Conservation (phyloP, 2,329 filamentous ascomycete species). For the Colletotrichum destructivum region DNA sequence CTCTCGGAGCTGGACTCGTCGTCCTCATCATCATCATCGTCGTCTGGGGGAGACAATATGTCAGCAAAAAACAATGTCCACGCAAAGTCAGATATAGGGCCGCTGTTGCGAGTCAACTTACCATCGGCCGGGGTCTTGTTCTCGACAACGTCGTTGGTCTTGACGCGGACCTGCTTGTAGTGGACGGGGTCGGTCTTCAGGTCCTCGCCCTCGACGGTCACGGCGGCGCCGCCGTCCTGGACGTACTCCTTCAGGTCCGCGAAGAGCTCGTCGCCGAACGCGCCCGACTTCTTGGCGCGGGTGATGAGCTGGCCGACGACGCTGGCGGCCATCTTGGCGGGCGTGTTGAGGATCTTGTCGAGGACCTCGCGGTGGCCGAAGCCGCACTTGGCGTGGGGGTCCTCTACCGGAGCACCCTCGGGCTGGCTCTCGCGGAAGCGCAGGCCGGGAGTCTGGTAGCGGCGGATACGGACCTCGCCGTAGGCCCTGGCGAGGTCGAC, state of each 20-base stretch:
- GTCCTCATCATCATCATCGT: slow-evolving; percentile 36
- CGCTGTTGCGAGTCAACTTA: neutral
- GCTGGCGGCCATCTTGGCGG: slow-evolving; percentile 33
- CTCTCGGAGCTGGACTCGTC: slow-evolving; percentile 39
- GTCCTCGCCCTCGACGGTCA: slow-evolving; percentile 32
- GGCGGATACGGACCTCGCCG: slow-evolving; percentile 37
- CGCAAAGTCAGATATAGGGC: too few species aligned
- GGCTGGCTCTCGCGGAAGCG: slow-evolving; percentile 32
- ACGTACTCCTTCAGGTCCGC: slow-evolving; percentile 37
- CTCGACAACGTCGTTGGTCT: slow-evolving; percentile 9
- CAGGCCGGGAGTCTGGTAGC: slow-evolving; percentile 40
- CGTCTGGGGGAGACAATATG: too few species aligned
- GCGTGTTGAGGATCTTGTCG: slow-evolving; percentile 40
- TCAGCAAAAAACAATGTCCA: too few species aligned
- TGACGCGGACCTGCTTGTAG: slow-evolving; percentile 37
- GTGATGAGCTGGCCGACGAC: slow-evolving; percentile 37
- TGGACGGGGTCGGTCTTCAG: slow-evolving; percentile 37
- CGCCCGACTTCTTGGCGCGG: slow-evolving; percentile 36
- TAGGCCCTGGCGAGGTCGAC: slow-evolving; percentile 37
- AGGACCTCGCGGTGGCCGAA: slow-evolving; percentile 37
- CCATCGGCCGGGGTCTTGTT: slow-evolving; percentile 38
- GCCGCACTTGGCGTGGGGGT: slow-evolving; percentile 37
- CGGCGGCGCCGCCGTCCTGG: slow-evolving; percentile 33
- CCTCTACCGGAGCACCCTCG: slow-evolving; percentile 28
- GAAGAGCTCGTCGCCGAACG: slow-evolving; percentile 37